Evolutionary conservation across 2,329 filamentous ascomycete species (phyloP), one percentile per base, ranked within the genome.

Genomic region (Colletotrichum sp.): DNA sequence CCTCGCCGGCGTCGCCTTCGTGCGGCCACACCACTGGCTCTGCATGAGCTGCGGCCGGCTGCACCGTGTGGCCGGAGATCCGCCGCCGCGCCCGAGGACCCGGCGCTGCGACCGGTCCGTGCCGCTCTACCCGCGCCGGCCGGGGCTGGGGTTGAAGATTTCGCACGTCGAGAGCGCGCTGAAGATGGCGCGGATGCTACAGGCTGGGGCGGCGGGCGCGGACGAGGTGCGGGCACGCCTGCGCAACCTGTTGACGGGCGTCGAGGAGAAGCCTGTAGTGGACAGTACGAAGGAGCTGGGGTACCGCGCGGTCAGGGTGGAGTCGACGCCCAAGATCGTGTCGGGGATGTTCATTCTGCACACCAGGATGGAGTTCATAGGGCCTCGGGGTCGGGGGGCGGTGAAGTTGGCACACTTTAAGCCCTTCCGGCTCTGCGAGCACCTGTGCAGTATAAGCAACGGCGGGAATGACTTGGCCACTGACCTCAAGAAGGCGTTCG

Each of bases 161-260:
- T 52, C 44, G 44, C 44, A 52, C n/a, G 44, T 52, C n/a, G 8
- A 52, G 44, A 52, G 44, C 44, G 44, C 44, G 44, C 44, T 52
- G 19, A 52, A 52, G 44, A 52, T 52, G n/a, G 12, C 44, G 44
- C n/a, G 44, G 44, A 52, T 52, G 44, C n/a, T 52, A 0, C 44
- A 13, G 11, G n/a, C 11, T 13, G 44, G 44, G 2, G 44, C 44
- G 44, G n/a, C 6, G 44, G 44, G n/a, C n/a, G 44, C n/a, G n/a
- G 2, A 52, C n/a, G 44, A 52, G 44, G 44, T 13, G n/a, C 0
- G 44, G 6, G 44, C 0, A 1, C n/a, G n/a, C 4, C 3, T 52
- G n/a, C 1, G 44, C 1, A 52, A 52, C 44, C 4, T 52, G 12
- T 13, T 52, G n/a, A 25, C 11, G 11, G n/a, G 44, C 44, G n/a